Base-by-base conservation (phyloP, 2,329 filamentous ascomycete species). In the Clarireedia hainanense region DNA sequence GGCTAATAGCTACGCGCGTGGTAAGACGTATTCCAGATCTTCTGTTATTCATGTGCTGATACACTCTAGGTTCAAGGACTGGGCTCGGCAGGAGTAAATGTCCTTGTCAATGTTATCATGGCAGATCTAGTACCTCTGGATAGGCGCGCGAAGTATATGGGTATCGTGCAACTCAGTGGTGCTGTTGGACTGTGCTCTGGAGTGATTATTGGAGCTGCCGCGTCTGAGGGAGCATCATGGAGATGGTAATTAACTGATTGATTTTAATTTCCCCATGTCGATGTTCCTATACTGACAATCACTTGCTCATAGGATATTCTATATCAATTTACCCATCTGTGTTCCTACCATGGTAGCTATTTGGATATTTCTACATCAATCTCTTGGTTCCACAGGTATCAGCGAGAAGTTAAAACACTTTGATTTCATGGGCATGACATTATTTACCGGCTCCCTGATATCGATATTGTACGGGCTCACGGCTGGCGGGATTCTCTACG, bases 401-500 rank as follows among this genome's bases (percentile, higher is more conserved):
- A 54, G 30, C 24, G 50, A 58, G 39, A 51, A 39, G 5, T 68
- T 83, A 4, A 69, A 69, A 23, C 72, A 75, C 6, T 75, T 87
- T 17, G 84, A 88, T 65, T 87, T 79, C 75, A 55, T 79, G 23
- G 85, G 85, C 1, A 76, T 78, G 4, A n/a, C 12, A 7, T 14
- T 46, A 9, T 27, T 46, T 6, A 46, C 43, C 23, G 43, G 43
- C 17, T 26, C 43, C 12, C 10, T 46, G 7, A 46, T 46, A 20
- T 46, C 43, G 6, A 58, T 85, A 62, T 68, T 85, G 36, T 80
- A 84, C 47, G 78, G 80, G 0, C 67, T 85, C 4, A 81, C 80
- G 1, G 83, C 80, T 73, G 85, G 83, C 9, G 83, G 83, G 34
- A 75, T 85, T 12, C 77, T 83, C 68, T 85, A 85, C 65, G 64